Base-by-base conservation (phyloP, 352 stramenopile species). In the Globisporangium spinosum region DNA sequence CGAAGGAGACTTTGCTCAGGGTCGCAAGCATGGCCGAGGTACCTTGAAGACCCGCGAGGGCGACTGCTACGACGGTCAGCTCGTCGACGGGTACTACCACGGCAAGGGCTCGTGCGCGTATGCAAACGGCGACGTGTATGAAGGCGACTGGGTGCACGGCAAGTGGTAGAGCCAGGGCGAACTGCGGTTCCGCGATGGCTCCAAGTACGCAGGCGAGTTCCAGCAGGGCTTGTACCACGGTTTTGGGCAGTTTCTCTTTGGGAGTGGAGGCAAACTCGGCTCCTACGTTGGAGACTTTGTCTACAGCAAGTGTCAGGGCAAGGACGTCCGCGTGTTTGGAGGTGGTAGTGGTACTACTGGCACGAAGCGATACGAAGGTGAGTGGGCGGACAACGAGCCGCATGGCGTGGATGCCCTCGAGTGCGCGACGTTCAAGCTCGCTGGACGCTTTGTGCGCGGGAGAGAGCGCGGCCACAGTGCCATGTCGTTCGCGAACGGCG, bases 231-330 rank as follows among this genome's bases (percentile, higher is more conserved):
- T 77, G 5, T 93, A 83, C 62, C 73, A 94, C 54, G 84, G 84
- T 27, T 88, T 85, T 53, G 88, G 88, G n/a, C 70, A 73, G 13
- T 77, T 82, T 22, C 65, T 65, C 27, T 90, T 80, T 43, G 83
- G 80, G 27, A 58, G 70, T 23, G 72, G 76, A 13, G 80, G 78
- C 6, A 74, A 72, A 27, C 65, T 78, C 10, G 87, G 85, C 12
- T 83, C 76, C 10, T 95, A 95, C 62, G 65, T 79, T 6, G 87
- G 84, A 0, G 79, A 89, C 15, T 95, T 80, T 58, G 68, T 72
- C 12, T 72, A 78, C 49, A 83, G 83, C 5, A 76, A 74, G 58
- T 76, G 83, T 0, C 80, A 92, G 32, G 87, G 87, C 56, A 80
- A 85, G 55, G 87, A 85, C 17, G 59, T 81, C 10, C 82, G 87